Evolutionary conservation across 169 alveolate genomes (phyloP).

Genomic region (Blepharisma undulans): DNA sequence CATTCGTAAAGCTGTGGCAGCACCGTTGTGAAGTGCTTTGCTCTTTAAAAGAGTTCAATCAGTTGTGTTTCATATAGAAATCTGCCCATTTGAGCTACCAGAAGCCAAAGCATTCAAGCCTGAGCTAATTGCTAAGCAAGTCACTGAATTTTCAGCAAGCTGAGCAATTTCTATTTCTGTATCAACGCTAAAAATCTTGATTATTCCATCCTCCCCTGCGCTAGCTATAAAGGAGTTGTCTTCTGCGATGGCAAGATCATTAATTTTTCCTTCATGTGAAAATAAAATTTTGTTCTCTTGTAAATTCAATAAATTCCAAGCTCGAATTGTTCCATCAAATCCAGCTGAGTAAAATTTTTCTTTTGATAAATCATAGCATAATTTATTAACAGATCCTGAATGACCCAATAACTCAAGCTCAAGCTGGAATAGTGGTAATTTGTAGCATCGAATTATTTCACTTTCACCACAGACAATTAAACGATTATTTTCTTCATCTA

Average conservation of each 20-base stretch:
- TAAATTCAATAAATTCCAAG: slow-evolving; percentile 79
- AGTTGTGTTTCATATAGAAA: slow-evolving; percentile 80
- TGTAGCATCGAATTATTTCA: neutral
- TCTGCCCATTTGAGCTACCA: slow-evolving; percentile 83
- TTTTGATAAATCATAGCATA: neutral
- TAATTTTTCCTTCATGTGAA: neutral
- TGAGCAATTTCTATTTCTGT: neutral
- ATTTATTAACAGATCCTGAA: neutral
- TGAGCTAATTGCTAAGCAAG: neutral
- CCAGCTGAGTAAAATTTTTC: slow-evolving; percentile 76
- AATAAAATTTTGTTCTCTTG: neutral
- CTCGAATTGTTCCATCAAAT: slow-evolving; percentile 80
- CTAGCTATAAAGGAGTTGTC: neutral
- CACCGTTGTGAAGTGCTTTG: neutral
- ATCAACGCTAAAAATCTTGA: neutral
- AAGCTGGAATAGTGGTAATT: neutral
- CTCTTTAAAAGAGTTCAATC: neutral
- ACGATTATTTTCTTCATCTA: neutral
- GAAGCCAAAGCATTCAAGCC: slow-evolving; percentile 40
- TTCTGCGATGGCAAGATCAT: neutral
- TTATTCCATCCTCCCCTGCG: neutral
- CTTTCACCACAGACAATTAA: neutral
- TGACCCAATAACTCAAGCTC: neutral
- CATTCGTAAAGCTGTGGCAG: no score
- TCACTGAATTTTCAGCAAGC: neutral